Evolutionary conservation across 2,329 filamentous ascomycete genomes (phyloP), one percentile per base, ranked within the genome.

Genomic region (Phialophora tarda): DNA sequence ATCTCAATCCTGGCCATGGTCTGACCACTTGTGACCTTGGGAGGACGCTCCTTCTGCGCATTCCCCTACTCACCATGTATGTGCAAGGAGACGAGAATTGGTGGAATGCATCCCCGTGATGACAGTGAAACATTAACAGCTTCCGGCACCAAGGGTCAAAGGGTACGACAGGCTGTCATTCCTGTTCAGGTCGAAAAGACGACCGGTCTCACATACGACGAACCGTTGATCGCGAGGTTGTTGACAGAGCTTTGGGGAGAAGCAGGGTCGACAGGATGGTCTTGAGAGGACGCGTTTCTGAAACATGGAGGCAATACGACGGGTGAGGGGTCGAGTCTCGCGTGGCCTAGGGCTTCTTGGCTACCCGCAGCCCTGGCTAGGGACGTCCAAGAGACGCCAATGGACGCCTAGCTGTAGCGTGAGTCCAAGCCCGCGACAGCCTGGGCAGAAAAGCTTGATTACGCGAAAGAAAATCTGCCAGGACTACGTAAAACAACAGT

Each of bases 71-170:
- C 34, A 21, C 51, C 48, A 59, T 48, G 21, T 12, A 24, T 30
- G 63, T 47, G 66, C 59, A 68, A 68, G 66, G 66, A 62, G 62
- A 26, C 34, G 30, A 24, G 47, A 50, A 68, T 58, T 47, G 62
- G 65, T 54, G 55, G 56, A 69, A 66, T 69, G 56, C 32, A 44
- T 30, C 26, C 28, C n/a, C 32, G 26, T 59, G 53, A 63, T 66
- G 55, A 47, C 26, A 56, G 58, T 69, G 68, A 69, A 67, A 69
- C 68, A 67, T 58, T 59, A 47, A 24, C 10, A 56, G 44, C 63
- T 28, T 57, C 32, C 24, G 28, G 32, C 26, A 21, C 28, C 21
- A 41, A 63, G 32, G n/a, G 28, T 44, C 21, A 24, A 17, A 34
- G 6, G 26, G 53, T 23, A 51, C 61, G 64, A 69, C 64, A 67